A percentile compares a stretch with the other conserved stretches of the same genome.
Evolutionary conservation across 441 rosid species (phyloP).

Genomic region (Euphorbia celastroides): DNA sequence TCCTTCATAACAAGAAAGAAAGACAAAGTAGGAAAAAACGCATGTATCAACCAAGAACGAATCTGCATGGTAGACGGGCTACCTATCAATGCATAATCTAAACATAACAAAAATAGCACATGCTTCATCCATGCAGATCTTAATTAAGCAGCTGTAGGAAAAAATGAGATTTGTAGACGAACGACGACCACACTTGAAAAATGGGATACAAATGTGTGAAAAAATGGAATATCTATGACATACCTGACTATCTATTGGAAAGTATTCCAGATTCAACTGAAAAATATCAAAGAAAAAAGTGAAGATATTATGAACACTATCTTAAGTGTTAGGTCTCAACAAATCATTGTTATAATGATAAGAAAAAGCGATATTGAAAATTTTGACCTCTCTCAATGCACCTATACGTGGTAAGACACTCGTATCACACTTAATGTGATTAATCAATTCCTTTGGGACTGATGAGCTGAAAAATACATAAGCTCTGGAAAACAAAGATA

Average conservation of each 20-base stretch:
- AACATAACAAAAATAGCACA: neutral
- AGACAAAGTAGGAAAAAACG: neutral
- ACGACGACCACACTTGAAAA: neutral
- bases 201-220: neutral
- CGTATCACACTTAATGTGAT: conserved; percentile 78
- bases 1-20: neutral
- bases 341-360: neutral
- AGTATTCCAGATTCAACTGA: conserved; percentile 99
- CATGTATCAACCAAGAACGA: neutral
- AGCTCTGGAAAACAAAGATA: conserved; percentile 50
- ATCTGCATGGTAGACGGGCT: neutral
- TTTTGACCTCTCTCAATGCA: conserved; percentile 84
- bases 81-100: neutral
- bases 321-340: conserved; percentile 11
- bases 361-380: conserved; percentile 8
- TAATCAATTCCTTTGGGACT: conserved; percentile 67
- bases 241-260: conserved; percentile 81
- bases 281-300: conserved; percentile 18
- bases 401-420: conserved; percentile 84
- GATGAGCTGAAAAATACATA: conserved; percentile 95
- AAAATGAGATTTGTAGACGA: neutral
- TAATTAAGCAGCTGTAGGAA: neutral
- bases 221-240: neutral
- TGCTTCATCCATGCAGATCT: neutral
- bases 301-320: conserved; percentile 11